Evolutionary conservation across 495 filamentous ascomycete species (phyloP).

Genomic region (Talaromyces trachyspermus): DNA sequence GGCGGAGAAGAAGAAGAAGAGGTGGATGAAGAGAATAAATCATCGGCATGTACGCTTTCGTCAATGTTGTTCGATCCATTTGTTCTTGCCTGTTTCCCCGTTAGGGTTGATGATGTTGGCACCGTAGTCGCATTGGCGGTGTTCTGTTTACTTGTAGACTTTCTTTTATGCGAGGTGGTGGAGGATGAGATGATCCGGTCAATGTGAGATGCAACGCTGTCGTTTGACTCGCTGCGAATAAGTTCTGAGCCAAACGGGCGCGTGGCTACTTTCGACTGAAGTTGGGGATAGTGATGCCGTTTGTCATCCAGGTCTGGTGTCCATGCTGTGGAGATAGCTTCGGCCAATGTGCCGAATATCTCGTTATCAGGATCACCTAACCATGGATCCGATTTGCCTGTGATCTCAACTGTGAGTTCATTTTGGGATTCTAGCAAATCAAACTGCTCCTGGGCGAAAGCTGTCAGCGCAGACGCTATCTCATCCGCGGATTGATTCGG

Average conservation of each 20-base stretch:
- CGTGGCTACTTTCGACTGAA: neutral
- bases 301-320: slow-evolving; percentile 20
- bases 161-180: slow-evolving; percentile 35
- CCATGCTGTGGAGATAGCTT: slow-evolving; percentile 83
- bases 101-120: slow-evolving; percentile 53
- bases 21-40: slow-evolving; percentile 12
- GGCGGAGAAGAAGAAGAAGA: neutral
- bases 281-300: slow-evolving; percentile 25
- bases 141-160: slow-evolving; percentile 28
- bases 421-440: slow-evolving; percentile 67
- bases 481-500: slow-evolving; percentile 78
- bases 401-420: slow-evolving; percentile 71
- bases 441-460: slow-evolving; percentile 67
- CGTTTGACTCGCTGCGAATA: slow-evolving; percentile 32
- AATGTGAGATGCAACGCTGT: slow-evolving; percentile 40
- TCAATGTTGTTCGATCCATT: slow-evolving; percentile 19
- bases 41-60: slow-evolving; percentile 22
- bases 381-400: slow-evolving; percentile 93
- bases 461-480: slow-evolving; percentile 58
- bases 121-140: slow-evolving; percentile 29
- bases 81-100: slow-evolving; percentile 12
- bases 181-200: slow-evolving; percentile 40
- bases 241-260: slow-evolving; percentile 13
- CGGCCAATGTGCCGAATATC: slow-evolving; percentile 82
- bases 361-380: slow-evolving; percentile 85